Base-by-base conservation (phyloP, 768 basidiomycete genomes). In the Kondoa malvinella region DNA sequence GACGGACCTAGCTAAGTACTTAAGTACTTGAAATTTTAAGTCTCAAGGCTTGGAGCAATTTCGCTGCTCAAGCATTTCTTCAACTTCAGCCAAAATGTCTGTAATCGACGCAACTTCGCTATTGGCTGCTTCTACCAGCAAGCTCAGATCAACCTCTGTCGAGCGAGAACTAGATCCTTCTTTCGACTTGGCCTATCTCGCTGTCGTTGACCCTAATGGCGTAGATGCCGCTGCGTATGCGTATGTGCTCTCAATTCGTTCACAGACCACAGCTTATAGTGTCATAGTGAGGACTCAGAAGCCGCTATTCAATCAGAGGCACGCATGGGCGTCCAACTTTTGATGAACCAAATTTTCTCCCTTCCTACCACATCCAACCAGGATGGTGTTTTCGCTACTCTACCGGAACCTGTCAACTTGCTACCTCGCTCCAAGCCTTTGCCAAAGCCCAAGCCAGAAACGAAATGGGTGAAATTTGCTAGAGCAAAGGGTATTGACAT, bases 391-490 rank as follows among this genome's bases (percentile, higher is more conserved):
- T 80, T 90, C 62, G 89, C 87, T 0, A 81, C 84, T 67, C 86
- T 95, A 1, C 92, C 94, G 0, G 74, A 83, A 0, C 87, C 89
- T 1, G 83, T 81, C 1, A 88, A 87, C 30, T 79, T 81, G 60
- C 83, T 97, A 0, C 95, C 95, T 0, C 84, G 95, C 27, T 83
- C 91, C 32, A 97, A 99, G 76, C 89, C 88, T 0, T 80, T 97
- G 1, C 95, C 92, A 0, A 92, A 91, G 74, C 87, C 88, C 1
- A 95, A 94, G 78, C 86, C 87, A 8, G 84, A 82, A 34, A 97
- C 94, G 4, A 97, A 95, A 77, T 99, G 95, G 95, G 89, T 97
- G 80, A 81, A 83, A 67, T 99, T 97, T 74, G 94, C 94, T 2
- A 84, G 85, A 60, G 86, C 88, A 40, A 96, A 95, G 80, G 95